Evolutionary conservation across 345 rosid species (phyloP).

Genomic region (Schrenkiella parvula): DNA sequence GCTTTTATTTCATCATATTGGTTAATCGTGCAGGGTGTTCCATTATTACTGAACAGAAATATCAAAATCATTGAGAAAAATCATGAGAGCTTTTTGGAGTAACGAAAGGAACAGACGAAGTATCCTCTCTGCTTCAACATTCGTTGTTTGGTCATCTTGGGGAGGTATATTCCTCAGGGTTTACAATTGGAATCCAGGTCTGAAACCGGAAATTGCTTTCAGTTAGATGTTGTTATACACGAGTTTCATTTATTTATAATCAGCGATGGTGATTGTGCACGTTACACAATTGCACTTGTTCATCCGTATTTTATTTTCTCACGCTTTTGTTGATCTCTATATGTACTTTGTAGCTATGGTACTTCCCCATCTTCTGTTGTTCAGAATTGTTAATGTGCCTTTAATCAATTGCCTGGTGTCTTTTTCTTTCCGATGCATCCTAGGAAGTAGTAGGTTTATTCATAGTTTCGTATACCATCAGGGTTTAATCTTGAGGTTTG

Average conservation of each 20-base stretch:
- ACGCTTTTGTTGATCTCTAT: neutral
- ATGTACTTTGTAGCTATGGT: conserved; percentile 6
- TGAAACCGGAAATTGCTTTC: neutral
- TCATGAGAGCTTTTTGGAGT: conserved; percentile 12
- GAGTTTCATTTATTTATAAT: conserved; percentile 6
- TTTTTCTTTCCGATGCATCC: neutral
- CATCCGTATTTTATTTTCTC: conserved; percentile 5
- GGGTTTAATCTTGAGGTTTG: neutral
- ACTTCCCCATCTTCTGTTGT: neutral
- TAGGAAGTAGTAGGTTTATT: neutral
- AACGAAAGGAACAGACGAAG: neutral
- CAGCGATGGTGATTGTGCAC: conserved; percentile 13
- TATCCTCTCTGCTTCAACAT: conserved; percentile 8
- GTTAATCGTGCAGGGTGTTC: conserved; percentile 12
- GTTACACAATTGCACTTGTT: neutral
- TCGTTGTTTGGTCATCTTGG: conserved; percentile 6
- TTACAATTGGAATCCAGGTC: neutral
- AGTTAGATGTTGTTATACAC: conserved; percentile 1
- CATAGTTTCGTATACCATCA: neutral
- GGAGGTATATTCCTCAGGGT: conserved; percentile 8
- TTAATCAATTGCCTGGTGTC: neutral
- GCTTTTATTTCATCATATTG: neutral
- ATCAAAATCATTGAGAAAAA: neutral
- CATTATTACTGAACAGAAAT: conserved; percentile 3
- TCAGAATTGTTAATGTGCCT: conserved; percentile 11